A percentile compares a stretch with the other conserved stretches of the same genome.
phyloP scores from a whole-genome alignment of 2,329 filamentous ascomycete species.

The Neoarthrinium moseri region DNA sequence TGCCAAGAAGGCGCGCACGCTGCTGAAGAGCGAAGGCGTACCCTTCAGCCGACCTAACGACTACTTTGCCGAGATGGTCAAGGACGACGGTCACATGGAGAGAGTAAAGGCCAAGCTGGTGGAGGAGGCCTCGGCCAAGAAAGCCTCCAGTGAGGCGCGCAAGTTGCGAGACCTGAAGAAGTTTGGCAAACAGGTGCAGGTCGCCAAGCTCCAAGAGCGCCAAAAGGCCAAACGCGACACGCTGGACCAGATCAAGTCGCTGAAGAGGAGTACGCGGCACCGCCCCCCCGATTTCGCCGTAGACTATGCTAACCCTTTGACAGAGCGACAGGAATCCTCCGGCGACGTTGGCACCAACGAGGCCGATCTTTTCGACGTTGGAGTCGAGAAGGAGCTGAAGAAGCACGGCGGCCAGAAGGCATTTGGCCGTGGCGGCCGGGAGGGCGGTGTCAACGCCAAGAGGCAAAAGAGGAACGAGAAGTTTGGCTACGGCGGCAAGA shows the following conservation, averaged over 20 bases:
- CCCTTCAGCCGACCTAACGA: constrained; percentile 87
- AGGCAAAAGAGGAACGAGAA: constrained; percentile 93
- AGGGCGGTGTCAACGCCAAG: constrained; percentile 59
- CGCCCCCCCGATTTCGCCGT: background rate
- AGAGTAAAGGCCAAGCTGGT: constrained; percentile 92
- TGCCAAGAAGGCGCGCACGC: constrained; percentile 68
- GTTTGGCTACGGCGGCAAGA: constrained; percentile 95
- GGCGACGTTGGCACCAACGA: constrained; percentile 68
- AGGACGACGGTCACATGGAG: constrained; percentile 97
- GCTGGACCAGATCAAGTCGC: constrained; percentile 87
- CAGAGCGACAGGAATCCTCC: constrained; percentile 78
- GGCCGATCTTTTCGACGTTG: constrained; percentile 87
- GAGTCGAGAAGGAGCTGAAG: constrained; percentile 68
- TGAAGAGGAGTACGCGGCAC: constrained; percentile 84
- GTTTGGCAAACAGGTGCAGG: constrained; percentile 97
- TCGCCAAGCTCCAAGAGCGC: constrained; percentile 92
- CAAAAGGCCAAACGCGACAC: constrained; percentile 90
- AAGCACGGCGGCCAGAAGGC: constrained; percentile 39
- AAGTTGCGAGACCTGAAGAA: constrained; percentile 96
- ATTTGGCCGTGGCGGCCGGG: constrained; percentile 34
- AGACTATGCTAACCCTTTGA: constrained; percentile 2
- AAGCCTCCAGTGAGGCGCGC: constrained; percentile 86
- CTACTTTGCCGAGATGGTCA: constrained; percentile 99
- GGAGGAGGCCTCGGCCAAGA: constrained; percentile 88
- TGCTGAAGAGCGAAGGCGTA: constrained; percentile 77